Base-by-base conservation (phyloP, 441 rosid species). In the Cnidoscolus chayamansa region DNA sequence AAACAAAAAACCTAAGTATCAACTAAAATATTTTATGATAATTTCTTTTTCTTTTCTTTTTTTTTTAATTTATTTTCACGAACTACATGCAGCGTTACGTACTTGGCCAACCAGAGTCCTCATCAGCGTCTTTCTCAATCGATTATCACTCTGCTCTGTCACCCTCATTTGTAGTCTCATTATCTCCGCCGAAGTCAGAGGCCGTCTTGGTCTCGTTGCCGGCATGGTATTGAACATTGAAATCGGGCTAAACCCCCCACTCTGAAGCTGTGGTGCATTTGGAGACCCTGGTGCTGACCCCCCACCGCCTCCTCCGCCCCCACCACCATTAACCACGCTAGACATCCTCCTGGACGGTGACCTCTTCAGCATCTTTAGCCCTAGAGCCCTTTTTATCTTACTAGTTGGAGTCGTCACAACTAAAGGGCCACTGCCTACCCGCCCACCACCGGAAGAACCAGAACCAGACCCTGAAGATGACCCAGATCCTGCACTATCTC, bases 31-130 rank as follows among this genome's bases (percentile, higher is more conserved):
- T 25, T 4, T 35, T 35, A 35, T 35, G 37, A 35, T 2, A 35
- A 35, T 35, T 0, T 2, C 37, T 35, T 35, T 35, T 35, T 2
- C 37, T 35, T 35, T 35, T 35, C 0, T 35, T 35, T 2, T 35
- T 35, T 35, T 35, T 35, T 35, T 35, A 4, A 5, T 40, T 40
- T 40, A 3, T 3, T 3, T 25, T 25, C 25, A 40, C 6, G 17
- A 7, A 74, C 62, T 0, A 57, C 25, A 57, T 53, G 0, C 11
- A 58, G 25, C 25, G 4, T 19, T 61, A 79, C 90, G 67, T 85
- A 92, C 98, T 81, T 92, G 99, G 72, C 99, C 99, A 68, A 92
- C 96, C 57, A 89, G 97, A 47, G 94, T 90, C 77, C 98, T 83
- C 92, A 90, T 83, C 45, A 94, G 89, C 48, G 97, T 94, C 78